Evolutionary conservation across 1,284 basidiomycete genomes (phyloP), one percentile per base, ranked within the genome.

Genomic region (Exsudoporus floridanus): DNA sequence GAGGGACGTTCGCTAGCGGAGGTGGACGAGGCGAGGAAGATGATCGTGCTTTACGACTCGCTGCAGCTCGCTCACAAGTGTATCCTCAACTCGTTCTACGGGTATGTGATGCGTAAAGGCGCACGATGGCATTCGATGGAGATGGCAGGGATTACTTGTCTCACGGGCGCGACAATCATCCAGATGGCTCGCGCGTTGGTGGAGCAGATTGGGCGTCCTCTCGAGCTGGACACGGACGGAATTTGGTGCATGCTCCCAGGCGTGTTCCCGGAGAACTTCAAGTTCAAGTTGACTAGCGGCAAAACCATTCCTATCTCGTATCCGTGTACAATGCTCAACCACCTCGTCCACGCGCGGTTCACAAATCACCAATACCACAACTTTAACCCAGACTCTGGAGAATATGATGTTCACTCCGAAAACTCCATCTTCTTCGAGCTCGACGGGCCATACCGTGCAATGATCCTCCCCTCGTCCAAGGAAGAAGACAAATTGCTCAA

Each of bases 361-460:
- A 99, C 97, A 52, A 99, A 99, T 68, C 84, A 99, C 61, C 95
- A 98, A 71, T 99, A 99, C 70, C 97, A 99, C 72, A 90, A 96
- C 60, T 79, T 97, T 10, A 86, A 98, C 69, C 82, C 84, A 23
- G 83, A 88, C 47, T 88, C 88, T 0, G 94, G 94, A 23, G 81
- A 85, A 52, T 98, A 98, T 74, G 77, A 80, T 25, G 77, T 99
- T 18, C 92, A 92, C 60, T 93, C 88, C 72, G 97, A 99, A 72
- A 99, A 99, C 74, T 97, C 94, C n/a, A 99, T 99, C 73, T 99
- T 99, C 77, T 99, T 99, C 77, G 97, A 99, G 72, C 81, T 99
- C 52, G 97, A 99, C 66, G 97, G 97, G 1, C 97, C 97, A 0
- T 99, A 99, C 76, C 92, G 87, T 61, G 97, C 97, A 7, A 99